phyloP scores from a whole-genome alignment of 2,329 filamentous ascomycete genomes.

The Xylaria sp. region DNA sequence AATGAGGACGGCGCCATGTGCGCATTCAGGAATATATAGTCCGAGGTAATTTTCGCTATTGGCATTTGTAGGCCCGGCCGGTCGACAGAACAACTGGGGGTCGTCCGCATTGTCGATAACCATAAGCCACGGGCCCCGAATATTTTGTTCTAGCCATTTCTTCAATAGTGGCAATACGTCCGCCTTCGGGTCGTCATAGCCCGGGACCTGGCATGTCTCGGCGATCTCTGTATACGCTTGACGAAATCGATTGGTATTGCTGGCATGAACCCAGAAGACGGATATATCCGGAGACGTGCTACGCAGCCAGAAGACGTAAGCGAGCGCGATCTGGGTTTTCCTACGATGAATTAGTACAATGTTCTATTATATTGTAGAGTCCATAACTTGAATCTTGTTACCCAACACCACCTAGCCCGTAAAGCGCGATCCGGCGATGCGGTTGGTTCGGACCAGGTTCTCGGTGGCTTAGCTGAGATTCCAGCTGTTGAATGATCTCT shows the following conservation, averaged over 20 bases:
- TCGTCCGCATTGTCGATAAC: conserved; percentile 38
- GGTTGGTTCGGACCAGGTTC: neutral
- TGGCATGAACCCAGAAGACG: conserved; percentile 51
- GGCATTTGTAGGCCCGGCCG: neutral
- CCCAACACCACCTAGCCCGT: conserved; percentile 11
- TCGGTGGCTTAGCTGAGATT: neutral
- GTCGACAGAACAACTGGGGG: conserved; percentile 31
- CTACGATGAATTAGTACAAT: conserved; percentile 35
- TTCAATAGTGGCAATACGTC: conserved; percentile 44
- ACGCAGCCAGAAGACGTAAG: conserved; percentile 41
- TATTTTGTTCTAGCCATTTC: conserved; percentile 43
- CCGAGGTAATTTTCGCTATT: neutral
- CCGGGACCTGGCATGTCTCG: conserved; percentile 40
- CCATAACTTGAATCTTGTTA: neutral
- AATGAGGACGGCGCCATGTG: conserved; percentile 47
- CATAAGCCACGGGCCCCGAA: conserved; percentile 38
- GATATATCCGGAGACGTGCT: conserved; percentile 40
- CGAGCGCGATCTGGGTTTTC: conserved; percentile 50
- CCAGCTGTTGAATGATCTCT: neutral
- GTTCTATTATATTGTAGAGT: too few relatives aligned
- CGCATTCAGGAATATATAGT: conserved; percentile 45
- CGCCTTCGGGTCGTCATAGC: conserved; percentile 17
- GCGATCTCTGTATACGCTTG: conserved; percentile 45
- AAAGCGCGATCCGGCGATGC: conserved; percentile 4
- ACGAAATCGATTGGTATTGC: conserved; percentile 46